phyloP scores from a whole-genome alignment of 1,284 basidiomycete species.

The Boletus albobrunnescens region DNA sequence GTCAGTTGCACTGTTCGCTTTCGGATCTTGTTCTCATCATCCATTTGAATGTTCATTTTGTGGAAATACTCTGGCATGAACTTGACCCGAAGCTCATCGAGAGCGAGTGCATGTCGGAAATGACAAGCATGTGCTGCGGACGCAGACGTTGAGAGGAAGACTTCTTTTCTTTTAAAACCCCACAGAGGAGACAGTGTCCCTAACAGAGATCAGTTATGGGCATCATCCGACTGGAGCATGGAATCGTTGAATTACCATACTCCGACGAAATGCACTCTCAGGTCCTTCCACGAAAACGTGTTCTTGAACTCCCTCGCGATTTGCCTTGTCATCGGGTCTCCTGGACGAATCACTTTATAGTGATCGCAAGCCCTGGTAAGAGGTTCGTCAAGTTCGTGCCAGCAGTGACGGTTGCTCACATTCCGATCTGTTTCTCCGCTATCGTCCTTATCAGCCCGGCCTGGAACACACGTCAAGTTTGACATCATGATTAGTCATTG shows the following conservation, averaged over 20 bases:
- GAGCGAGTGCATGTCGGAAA: slow-evolving; percentile 41
- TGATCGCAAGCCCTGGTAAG: background rate
- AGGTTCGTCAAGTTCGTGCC: too few relatives aligned
- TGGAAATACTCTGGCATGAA: slow-evolving; percentile 40
- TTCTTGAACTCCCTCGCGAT: slow-evolving; percentile 31
- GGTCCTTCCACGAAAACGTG: slow-evolving; percentile 34
- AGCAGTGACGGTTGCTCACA: too few relatives aligned
- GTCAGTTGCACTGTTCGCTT: too few relatives aligned
- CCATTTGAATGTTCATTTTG: slow-evolving; percentile 22
- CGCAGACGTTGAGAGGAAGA: slow-evolving; percentile 24
- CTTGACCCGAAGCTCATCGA: slow-evolving; percentile 40
- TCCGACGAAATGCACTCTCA: slow-evolving; percentile 40
- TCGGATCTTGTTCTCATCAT: background rate
- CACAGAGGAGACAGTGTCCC: slow-evolving; percentile 43
- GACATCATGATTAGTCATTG: too few relatives aligned
- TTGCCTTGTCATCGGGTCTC: background rate
- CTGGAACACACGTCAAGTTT: too few relatives aligned
- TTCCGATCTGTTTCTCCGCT: too few relatives aligned
- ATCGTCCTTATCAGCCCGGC: too few relatives aligned
- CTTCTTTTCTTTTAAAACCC: slow-evolving; percentile 26
- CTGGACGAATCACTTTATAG: background rate
- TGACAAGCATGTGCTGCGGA: slow-evolving; percentile 29
- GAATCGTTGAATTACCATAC: slow-evolving; percentile 32
- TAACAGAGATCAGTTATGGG: slow-evolving; percentile 9
- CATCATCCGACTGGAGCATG: background rate